A percentile compares a stretch with the other conserved stretches of the same genome.
Evolutionary conservation across 2,329 filamentous ascomycete genomes (phyloP).

Genomic region (Diaporthe humulicola): DNA sequence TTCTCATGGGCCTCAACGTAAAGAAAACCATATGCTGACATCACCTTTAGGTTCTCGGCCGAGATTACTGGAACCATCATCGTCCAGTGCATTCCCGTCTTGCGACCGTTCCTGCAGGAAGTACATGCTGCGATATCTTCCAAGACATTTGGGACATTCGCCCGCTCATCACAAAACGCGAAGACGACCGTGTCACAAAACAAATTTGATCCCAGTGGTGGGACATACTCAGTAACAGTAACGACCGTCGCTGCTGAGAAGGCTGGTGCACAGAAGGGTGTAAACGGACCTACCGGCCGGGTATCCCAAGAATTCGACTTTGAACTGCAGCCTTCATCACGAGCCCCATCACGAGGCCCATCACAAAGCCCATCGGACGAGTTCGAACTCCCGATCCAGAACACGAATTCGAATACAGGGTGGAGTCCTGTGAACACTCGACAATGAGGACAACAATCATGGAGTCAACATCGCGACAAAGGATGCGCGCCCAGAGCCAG

Average conservation of each 20-base stretch:
- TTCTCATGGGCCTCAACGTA: too few species aligned
- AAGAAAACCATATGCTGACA: neutral
- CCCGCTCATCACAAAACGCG: neutral
- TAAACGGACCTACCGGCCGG: neutral
- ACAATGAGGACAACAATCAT: neutral
- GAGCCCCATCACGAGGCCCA: conserved; percentile 3
- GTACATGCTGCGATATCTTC: conserved; percentile 9
- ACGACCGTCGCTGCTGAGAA: neutral
- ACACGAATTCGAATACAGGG: neutral
- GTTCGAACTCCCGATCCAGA: conserved; percentile 11
- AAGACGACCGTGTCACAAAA: conserved; percentile 9
- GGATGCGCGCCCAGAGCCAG: neutral
- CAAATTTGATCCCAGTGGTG: conserved; percentile 5
- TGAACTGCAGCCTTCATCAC: neutral
- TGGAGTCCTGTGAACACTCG: conserved; percentile 13
- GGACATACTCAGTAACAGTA: conserved; percentile 19
- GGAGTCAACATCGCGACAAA: neutral
- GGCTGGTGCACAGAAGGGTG: conserved; percentile 1
- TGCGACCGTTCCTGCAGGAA: conserved; percentile 30
- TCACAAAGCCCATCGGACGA: conserved; percentile 7
- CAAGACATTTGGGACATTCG: neutral
- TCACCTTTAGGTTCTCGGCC: conserved; percentile 23
- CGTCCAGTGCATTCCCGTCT: conserved; percentile 32
- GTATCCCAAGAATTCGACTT: neutral
- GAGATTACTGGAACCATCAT: conserved; percentile 32